Evolutionary conservation across 2,329 filamentous ascomycete species (phyloP), one percentile per base, ranked within the genome.

Genomic region (Bipolaris cookei): DNA sequence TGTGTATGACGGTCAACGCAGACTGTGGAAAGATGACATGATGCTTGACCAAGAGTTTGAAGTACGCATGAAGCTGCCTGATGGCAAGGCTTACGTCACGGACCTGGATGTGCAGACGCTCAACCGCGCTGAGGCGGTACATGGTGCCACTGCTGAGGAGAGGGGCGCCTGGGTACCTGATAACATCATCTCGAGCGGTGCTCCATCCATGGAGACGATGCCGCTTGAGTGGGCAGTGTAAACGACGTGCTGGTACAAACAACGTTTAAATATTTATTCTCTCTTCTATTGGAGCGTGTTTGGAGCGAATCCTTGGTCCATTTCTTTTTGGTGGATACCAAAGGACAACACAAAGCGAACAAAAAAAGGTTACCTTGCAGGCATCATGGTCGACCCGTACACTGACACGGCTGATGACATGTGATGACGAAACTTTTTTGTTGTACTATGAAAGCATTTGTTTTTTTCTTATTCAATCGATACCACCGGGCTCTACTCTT

Each of bases 11-110:
- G 95, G 95, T 0, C 84, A 84, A 14, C 88, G 93, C 51, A 88
- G 94, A 39, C 84, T 99, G 47, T 95, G 91, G 85, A 98, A 98
- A 81, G 95, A 99, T 74, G 95, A 99, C 79, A 95, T 98, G 92
- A 96, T 97, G 92, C 88, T 99, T 47, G 92, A 93, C 67, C 92
- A 90, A 14, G 92, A 97, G 68, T 93, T 95, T 71, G 95, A 99
- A 79, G 92, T 98, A 35, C 91, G 94, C 71, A 83, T 97, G 76
- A 88, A 88, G 76, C 83, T 97, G 59, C 71, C 72, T 1, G 74
- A 73, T 16, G 85, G 85, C 21, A 89, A 91, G 71, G 86, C 86
- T 71, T 98, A 96, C 74, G 88, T 97, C 37, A 98, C 94, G 6
- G 95, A 98, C 72, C 83, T 99, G 42, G 95, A 98, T 72, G 86